phyloP scores from a whole-genome alignment of 2,329 filamentous ascomycete genomes.

The Penicillium vulpinum region DNA sequence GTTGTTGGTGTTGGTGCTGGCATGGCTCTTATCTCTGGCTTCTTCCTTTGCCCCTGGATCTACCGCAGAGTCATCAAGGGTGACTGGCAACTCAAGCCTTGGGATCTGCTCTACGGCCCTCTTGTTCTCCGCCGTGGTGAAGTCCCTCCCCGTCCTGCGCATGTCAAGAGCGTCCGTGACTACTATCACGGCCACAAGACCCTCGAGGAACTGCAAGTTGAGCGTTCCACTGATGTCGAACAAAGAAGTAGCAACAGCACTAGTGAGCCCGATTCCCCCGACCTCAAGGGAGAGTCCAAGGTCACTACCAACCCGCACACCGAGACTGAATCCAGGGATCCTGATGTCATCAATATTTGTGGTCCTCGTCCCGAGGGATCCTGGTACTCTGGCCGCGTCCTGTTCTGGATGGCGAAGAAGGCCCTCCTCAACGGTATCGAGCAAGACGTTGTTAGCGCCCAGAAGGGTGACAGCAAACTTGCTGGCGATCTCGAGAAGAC shows the following conservation, averaged over 20 bases:
- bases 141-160: neutral
- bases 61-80: neutral
- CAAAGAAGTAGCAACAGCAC: neutral
- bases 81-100: neutral
- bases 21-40: neutral
- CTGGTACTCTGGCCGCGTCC: neutral
- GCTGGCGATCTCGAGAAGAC: neutral
- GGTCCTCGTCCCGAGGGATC: neutral
- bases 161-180: neutral
- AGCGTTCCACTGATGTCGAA: neutral
- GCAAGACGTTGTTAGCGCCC: neutral
- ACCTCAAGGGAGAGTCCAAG: neutral
- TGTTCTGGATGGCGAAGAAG: neutral
- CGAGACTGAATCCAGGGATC: neutral
- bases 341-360: neutral
- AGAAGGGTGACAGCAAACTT: neutral
- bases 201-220: neutral
- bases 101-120: neutral
- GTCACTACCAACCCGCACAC: neutral
- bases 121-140: neutral
- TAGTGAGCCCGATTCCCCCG: neutral
- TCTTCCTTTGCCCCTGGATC: neutral
- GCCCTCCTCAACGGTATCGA: neutral
- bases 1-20: neutral
- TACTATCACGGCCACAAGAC: neutral